Percentiles rank a stretch among this genome's conserved stretches.
phyloP scores from a whole-genome alignment of 495 filamentous ascomycete species.

The Geoglossum glabrum region DNA sequence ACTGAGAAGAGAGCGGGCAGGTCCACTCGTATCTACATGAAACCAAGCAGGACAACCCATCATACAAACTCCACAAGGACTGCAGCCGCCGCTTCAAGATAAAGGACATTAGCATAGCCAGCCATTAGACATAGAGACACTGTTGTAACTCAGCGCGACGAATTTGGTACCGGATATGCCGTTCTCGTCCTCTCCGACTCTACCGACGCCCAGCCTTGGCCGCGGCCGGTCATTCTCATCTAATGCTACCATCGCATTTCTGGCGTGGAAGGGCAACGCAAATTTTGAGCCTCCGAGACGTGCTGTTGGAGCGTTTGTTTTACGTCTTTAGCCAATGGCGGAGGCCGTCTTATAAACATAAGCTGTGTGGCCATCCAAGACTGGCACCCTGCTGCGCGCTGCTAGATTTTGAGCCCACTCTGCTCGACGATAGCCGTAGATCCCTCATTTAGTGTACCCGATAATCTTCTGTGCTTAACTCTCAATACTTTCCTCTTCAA shows the following conservation, averaged over 20 bases:
- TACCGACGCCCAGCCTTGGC: slow-evolving; percentile 64
- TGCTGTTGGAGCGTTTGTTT: slow-evolving; percentile 50
- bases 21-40: neutral
- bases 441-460: slow-evolving; percentile 44
- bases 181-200: slow-evolving; percentile 50
- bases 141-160: slow-evolving; percentile 68
- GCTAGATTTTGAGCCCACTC: slow-evolving; percentile 41
- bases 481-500: slow-evolving; percentile 78
- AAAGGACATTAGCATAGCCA: slow-evolving; percentile 31
- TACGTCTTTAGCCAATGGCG: slow-evolving; percentile 42
- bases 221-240: slow-evolving; percentile 67
- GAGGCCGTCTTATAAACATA: slow-evolving; percentile 43
- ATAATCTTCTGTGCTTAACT: slow-evolving; percentile 72
- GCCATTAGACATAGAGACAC: neutral
- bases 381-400: slow-evolving; percentile 64
- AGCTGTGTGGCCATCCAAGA: slow-evolving; percentile 69
- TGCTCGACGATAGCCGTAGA: slow-evolving; percentile 48
- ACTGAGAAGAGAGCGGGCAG: no score
- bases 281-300: slow-evolving; percentile 47
- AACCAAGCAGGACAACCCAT: slow-evolving; percentile 1
- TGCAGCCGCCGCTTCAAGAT: slow-evolving; percentile 86
- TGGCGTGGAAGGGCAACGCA: slow-evolving; percentile 63
- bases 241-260: slow-evolving; percentile 53
- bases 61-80: slow-evolving; percentile 73
- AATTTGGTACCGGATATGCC: slow-evolving; percentile 72